These are phyloP conservation scores for Allantophomopsis cytisporea DNA, from an alignment of 2,329 filamentous ascomycete genomes.

Conservation along the genomic window DNA sequence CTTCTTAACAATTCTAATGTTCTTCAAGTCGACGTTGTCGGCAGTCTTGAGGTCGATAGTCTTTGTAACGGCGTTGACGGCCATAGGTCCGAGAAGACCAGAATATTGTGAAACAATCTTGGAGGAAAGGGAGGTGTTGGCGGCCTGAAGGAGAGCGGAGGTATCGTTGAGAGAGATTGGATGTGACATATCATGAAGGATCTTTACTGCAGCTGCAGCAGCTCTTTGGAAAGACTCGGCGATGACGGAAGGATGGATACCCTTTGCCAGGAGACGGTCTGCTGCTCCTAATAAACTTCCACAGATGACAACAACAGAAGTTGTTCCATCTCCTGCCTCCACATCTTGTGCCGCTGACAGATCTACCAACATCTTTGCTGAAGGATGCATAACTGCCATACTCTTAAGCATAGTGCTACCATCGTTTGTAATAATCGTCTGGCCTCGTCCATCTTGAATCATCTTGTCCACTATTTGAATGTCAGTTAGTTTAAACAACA, in stretches of 20 bases:
- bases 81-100: slow-evolving; percentile 90
- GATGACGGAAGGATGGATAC: slow-evolving; percentile 95
- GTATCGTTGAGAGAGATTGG: slow-evolving; percentile 84
- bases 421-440: slow-evolving; percentile 98
- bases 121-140: slow-evolving; percentile 91
- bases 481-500: not conserved
- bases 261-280: slow-evolving; percentile 80
- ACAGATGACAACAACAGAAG: slow-evolving; percentile 94
- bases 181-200: slow-evolving; percentile 90
- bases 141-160: slow-evolving; percentile 83
- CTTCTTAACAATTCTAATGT: slow-evolving; percentile 96
- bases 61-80: slow-evolving; percentile 90
- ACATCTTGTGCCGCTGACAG: slow-evolving; percentile 95
- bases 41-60: slow-evolving; percentile 92
- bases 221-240: slow-evolving; percentile 96
- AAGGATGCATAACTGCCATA: slow-evolving; percentile 99
- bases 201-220: slow-evolving; percentile 73
- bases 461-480: slow-evolving; percentile 16
- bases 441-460: slow-evolving; percentile 89
- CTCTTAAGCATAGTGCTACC: slow-evolving; percentile 98
- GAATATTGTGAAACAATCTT: slow-evolving; percentile 99
- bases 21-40: slow-evolving; percentile 91
- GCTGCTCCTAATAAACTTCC: slow-evolving; percentile 89
- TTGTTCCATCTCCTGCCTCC: slow-evolving; percentile 95
- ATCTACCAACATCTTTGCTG: slow-evolving; percentile 97